A percentile compares a stretch with the other conserved stretches of the same genome.
phyloP scores from a whole-genome alignment of 208 protist species.

The Crithidia sp. region DNA sequence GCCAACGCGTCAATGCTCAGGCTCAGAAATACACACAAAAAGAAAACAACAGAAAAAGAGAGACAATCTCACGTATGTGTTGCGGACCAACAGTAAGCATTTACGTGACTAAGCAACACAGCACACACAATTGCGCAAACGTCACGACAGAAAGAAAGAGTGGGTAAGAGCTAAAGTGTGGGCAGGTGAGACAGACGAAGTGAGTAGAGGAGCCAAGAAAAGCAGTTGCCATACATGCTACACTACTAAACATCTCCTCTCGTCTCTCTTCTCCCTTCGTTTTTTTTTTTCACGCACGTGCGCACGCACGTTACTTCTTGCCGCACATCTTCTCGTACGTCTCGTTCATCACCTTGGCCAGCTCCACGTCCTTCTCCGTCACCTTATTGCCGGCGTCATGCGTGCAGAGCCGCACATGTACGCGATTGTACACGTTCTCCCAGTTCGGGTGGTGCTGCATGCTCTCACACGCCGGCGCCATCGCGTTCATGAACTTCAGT shows the following conservation, averaged over 20 bases:
- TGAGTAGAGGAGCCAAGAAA: too few species aligned
- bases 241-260: neutral
- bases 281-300: neutral
- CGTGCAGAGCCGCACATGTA: constrained; percentile 93
- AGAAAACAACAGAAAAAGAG: neutral
- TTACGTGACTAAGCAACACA: too few species aligned
- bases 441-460: constrained; percentile 95
- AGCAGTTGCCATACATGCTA: too few species aligned
- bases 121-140: too few species aligned
- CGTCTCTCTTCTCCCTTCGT: neutral
- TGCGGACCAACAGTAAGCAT: too few species aligned
- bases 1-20: neutral
- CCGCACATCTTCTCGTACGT: constrained; percentile 32
- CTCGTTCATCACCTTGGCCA: constrained; percentile 71
- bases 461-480: constrained; percentile 81
- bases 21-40: neutral
- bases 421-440: constrained; percentile 95
- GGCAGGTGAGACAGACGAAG: too few species aligned
- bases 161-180: too few species aligned
- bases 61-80: neutral
- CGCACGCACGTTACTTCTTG: neutral
- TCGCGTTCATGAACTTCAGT: constrained; percentile 90
- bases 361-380: constrained; percentile 79
- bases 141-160: too few species aligned
- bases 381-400: constrained; percentile 92